These are phyloP conservation scores for Azolla pinnata DNA, from an alignment of 75 land plant species.

Conservation along the genomic window DNA sequence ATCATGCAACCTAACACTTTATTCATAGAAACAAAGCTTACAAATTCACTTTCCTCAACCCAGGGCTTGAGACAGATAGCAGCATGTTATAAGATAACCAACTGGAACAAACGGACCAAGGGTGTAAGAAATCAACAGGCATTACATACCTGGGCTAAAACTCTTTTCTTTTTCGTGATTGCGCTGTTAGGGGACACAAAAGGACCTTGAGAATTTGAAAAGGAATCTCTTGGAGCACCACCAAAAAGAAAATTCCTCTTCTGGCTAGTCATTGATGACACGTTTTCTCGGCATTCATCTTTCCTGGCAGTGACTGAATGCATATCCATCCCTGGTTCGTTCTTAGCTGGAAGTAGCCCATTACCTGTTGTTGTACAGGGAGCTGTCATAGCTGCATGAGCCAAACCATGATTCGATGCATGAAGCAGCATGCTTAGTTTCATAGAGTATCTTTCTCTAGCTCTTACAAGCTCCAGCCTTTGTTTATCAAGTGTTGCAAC, in stretches of 20 bases:
- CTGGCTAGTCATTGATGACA: constrained; percentile 23
- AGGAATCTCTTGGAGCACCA: constrained; percentile 12
- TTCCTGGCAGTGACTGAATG: constrained; percentile 23
- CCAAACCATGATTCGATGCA: constrained; percentile 27
- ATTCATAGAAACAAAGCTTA: too few species aligned
- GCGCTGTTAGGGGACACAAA: constrained; percentile 48
- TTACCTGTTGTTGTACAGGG: constrained; percentile 14
- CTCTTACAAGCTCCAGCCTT: constrained; percentile 50
- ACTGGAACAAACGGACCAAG: too few species aligned
- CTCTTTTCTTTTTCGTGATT: constrained; percentile 61
- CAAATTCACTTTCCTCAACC: too few species aligned
- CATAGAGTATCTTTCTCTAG: constrained; percentile 62
- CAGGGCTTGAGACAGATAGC: too few species aligned
- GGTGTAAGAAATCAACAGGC: too few species aligned
- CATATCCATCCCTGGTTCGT: constrained; percentile 19
- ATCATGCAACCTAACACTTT: too few species aligned
- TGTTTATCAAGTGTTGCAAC: constrained; percentile 69
- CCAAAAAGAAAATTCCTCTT: constrained; percentile 31
- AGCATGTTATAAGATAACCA: too few species aligned
- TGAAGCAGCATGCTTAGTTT: constrained; percentile 57
- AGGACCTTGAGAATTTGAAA: constrained; percentile 39
- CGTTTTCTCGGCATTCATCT: constrained; percentile 29
- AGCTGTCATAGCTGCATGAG: background rate
- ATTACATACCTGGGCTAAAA: constrained; percentile 95
- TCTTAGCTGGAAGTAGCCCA: constrained; percentile 17